Evolutionary conservation across 805 yeast genomes (phyloP).

Genomic region (Pichia cephalocereana): DNA sequence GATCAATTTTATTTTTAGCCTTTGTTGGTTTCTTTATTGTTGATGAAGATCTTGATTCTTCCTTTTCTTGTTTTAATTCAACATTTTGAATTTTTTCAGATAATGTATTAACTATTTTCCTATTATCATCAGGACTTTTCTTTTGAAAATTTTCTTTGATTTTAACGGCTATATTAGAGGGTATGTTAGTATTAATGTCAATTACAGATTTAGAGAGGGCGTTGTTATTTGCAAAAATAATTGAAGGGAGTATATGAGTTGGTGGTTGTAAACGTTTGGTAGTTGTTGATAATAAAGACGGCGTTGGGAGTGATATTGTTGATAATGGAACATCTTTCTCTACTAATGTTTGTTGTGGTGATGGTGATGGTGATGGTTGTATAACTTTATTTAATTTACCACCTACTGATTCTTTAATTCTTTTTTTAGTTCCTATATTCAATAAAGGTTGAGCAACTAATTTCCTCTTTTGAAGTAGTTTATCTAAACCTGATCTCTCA

Average conservation of each 20-base stretch:
- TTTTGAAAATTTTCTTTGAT: conserved; percentile 45
- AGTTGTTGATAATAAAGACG: not conserved
- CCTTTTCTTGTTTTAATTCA: conserved; percentile 1
- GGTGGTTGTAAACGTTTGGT: not conserved
- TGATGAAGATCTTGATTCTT: not conserved
- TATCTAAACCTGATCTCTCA: not conserved
- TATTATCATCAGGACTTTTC: conserved; percentile 77
- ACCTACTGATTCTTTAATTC: not conserved
- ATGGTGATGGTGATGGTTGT: too few relatives aligned
- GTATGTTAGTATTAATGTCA: not conserved
- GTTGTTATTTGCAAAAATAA: not conserved
- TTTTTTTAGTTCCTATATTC: not conserved
- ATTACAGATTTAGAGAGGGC: not conserved
- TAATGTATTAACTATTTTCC: conserved; percentile 17
- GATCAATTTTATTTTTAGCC: conserved; percentile 36
- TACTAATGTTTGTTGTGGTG: too few relatives aligned
- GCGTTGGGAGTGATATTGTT: not conserved
- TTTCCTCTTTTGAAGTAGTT: not conserved
- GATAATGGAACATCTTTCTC: too few relatives aligned
- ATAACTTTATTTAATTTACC: too few relatives aligned
- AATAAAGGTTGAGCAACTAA: not conserved
- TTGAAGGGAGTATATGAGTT: conserved; percentile 1
- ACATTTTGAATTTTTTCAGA: conserved; percentile 19
- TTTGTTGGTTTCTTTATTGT: conserved; percentile 22
- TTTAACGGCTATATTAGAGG: conserved; percentile 28